A percentile compares a stretch with the other conserved stretches of the same genome.
Evolutionary conservation across 805 yeast species (phyloP).

Genomic region (Starmerella cellae): DNA sequence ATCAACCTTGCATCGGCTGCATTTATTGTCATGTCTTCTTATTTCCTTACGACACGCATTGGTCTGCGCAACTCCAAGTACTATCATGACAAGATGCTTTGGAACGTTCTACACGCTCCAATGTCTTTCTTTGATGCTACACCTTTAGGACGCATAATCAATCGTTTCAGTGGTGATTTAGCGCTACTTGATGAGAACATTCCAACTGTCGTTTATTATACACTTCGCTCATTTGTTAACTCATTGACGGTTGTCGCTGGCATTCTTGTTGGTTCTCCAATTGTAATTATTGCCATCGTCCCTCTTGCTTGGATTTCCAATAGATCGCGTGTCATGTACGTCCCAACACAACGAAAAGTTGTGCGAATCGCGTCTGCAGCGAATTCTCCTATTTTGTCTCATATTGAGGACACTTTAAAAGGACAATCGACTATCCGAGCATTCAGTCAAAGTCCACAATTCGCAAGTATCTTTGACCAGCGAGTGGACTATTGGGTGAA

Average conservation of each 20-base stretch:
- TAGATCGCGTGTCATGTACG: slow-evolving; percentile 55
- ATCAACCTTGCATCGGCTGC: not conserved
- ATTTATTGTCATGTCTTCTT: slow-evolving; percentile 21
- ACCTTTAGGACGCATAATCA: slow-evolving; percentile 67
- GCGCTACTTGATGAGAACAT: slow-evolving; percentile 59
- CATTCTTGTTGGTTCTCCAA: slow-evolving; percentile 52
- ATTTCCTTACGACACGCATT: slow-evolving; percentile 49
- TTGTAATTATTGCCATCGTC: slow-evolving; percentile 51
- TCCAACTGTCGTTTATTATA: slow-evolving; percentile 47
- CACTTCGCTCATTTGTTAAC: slow-evolving; percentile 36
- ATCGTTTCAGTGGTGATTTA: slow-evolving; percentile 70
- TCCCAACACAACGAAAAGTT: slow-evolving; percentile 59
- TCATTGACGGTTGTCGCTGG: slow-evolving; percentile 45
- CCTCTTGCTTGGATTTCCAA: slow-evolving; percentile 42
- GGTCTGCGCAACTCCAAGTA: slow-evolving; percentile 9
- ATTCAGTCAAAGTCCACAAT: slow-evolving; percentile 49
- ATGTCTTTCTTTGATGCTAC: slow-evolving; percentile 66
- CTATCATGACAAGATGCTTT: slow-evolving; percentile 45
- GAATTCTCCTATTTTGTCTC: slow-evolving; percentile 65
- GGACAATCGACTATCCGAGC: slow-evolving; percentile 72
- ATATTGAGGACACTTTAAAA: slow-evolving; percentile 62
- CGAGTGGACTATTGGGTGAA: slow-evolving; percentile 23
- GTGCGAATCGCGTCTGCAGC: slow-evolving; percentile 58
- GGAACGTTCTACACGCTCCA: slow-evolving; percentile 51
- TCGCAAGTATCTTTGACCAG: slow-evolving; percentile 30